phyloP scores from a whole-genome alignment of 2,329 filamentous ascomycete genomes.

The Paecilomyces formosus region DNA sequence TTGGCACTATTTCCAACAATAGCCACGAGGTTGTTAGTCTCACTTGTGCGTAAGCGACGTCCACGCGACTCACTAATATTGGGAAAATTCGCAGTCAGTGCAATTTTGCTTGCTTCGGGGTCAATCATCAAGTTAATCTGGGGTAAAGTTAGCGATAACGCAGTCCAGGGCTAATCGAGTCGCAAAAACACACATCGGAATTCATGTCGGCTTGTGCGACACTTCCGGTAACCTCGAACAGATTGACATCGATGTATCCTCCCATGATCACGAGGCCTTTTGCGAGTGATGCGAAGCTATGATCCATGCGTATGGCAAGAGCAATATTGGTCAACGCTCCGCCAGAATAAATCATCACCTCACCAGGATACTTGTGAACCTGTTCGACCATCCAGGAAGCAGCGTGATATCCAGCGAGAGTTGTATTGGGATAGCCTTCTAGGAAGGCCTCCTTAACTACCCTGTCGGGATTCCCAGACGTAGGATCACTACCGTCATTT shows the following conservation, averaged over 20 bases:
- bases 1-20: constrained; percentile 44
- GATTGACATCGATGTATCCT: constrained; percentile 39
- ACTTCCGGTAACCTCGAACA: constrained; percentile 23
- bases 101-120: constrained; percentile 44
- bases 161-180: background rate
- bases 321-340: constrained; percentile 45
- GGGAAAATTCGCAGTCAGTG: constrained; percentile 41
- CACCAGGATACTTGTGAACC: constrained; percentile 43
- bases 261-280: constrained; percentile 46
- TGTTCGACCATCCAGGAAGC: constrained; percentile 42
- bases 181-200: constrained; percentile 11
- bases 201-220: constrained; percentile 18
- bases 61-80: constrained; percentile 23
- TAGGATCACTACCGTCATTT: constrained; percentile 37
- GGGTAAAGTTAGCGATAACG: background rate
- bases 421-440: constrained; percentile 42
- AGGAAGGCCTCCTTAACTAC: constrained; percentile 35
- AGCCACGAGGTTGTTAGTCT: constrained; percentile 5
- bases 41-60: background rate
- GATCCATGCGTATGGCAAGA: constrained; percentile 40
- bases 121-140: constrained; percentile 45
- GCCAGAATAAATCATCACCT: constrained; percentile 42
- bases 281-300: constrained; percentile 38
- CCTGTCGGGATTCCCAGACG: constrained; percentile 36
- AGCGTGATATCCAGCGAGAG: constrained; percentile 29